phyloP scores from a whole-genome alignment of 768 basidiomycete species.

The Pholiota conissans region DNA sequence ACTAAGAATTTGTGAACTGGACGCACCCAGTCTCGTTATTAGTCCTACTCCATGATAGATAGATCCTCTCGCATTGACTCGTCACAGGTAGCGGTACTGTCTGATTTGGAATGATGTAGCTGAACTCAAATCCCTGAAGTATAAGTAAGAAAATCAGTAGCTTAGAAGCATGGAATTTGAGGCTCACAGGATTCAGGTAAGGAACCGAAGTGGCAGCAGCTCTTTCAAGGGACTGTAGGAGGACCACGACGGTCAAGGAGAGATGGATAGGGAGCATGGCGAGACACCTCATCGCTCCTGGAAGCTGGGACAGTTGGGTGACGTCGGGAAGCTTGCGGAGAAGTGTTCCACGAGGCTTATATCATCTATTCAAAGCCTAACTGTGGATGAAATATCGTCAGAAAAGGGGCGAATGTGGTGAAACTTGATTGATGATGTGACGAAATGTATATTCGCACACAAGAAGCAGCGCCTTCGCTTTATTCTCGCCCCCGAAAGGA shows the following conservation, averaged over 20 bases:
- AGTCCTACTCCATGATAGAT: constrained; percentile 34
- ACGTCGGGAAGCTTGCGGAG: not conserved
- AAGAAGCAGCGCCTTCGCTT: constrained; percentile 6
- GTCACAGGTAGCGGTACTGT: constrained; percentile 32
- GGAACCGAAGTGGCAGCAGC: constrained; percentile 22
- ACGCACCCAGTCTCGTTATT: constrained; percentile 27
- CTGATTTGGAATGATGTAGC: constrained; percentile 28
- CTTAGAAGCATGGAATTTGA: not conserved
- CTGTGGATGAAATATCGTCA: not conserved
- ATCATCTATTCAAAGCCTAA: not conserved
- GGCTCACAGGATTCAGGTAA: constrained; percentile 26
- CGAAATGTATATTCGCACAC: not conserved
- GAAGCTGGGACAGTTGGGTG: not conserved
- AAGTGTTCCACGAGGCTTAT: not conserved
- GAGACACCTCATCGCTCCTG: not conserved
- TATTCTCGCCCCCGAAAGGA: not conserved
- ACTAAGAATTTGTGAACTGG: not conserved
- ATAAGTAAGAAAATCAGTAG: no score
- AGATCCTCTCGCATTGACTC: constrained; percentile 39
- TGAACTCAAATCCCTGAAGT: constrained; percentile 39
- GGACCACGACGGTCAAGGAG: constrained; percentile 2
- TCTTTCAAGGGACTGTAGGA: constrained; percentile 15
- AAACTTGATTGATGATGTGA: constrained; percentile 4
- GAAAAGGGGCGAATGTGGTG: not conserved
- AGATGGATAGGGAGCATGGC: not conserved